Evolutionary conservation across 306 rosid genomes (phyloP).

Genomic region (Lathyrus oleraceus): DNA sequence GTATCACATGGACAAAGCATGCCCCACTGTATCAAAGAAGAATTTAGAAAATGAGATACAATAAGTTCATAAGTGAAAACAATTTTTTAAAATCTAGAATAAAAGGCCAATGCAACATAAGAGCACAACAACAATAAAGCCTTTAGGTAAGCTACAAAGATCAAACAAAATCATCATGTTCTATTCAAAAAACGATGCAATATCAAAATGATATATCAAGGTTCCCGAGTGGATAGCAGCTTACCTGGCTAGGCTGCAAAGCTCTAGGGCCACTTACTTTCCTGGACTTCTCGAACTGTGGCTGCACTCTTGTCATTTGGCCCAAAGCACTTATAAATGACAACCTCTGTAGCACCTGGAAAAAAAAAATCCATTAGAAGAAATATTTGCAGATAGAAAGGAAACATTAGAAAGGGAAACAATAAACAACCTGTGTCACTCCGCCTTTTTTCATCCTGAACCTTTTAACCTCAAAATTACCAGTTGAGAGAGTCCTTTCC

Average conservation of each 20-base stretch:
- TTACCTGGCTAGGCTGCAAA: slow-evolving; percentile 96
- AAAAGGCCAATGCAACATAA: slow-evolving; percentile 14
- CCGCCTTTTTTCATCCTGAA: slow-evolving; percentile 87
- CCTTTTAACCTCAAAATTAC: slow-evolving; percentile 77
- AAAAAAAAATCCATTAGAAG: slow-evolving; percentile 30
- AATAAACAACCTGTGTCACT: slow-evolving; percentile 77
- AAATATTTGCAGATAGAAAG: not conserved
- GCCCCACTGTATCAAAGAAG: slow-evolving; percentile 71
- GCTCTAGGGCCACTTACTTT: slow-evolving; percentile 96
- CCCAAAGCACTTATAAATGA: slow-evolving; percentile 78
- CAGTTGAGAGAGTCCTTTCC: slow-evolving; percentile 89
- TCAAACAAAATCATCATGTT: not conserved
- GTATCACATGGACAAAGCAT: slow-evolving; percentile 99
- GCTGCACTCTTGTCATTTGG: slow-evolving; percentile 85
- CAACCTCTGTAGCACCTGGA: slow-evolving; percentile 75
- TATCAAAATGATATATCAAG: not conserved
- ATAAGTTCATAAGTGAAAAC: not conserved
- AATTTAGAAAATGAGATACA: slow-evolving; percentile 14
- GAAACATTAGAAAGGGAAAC: slow-evolving; percentile 1
- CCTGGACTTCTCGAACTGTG: slow-evolving; percentile 95
- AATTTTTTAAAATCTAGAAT: not conserved
- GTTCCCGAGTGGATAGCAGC: slow-evolving; percentile 16
- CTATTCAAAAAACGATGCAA: slow-evolving; percentile 10
- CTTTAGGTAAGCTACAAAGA: slow-evolving; percentile 8
- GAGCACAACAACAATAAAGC: slow-evolving; percentile 13